These are phyloP conservation scores for Apiospora arundinis DNA, from an alignment of 2,329 filamentous ascomycete genomes.

Conservation along the genomic window DNA sequence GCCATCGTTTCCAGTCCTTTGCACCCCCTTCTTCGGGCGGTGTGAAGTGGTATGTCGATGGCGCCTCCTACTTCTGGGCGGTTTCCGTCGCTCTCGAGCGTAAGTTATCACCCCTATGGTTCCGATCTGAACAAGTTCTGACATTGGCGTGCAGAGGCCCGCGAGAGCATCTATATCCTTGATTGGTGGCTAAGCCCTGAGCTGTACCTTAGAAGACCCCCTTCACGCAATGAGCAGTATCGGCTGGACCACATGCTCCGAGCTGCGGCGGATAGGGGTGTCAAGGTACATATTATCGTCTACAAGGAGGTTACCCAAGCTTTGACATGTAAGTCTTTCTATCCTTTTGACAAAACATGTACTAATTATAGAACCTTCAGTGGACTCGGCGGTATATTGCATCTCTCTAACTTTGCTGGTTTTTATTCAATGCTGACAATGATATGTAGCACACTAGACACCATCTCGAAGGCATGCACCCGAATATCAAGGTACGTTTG, in stretches of 20 bases:
- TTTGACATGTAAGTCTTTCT: conserved; percentile 70
- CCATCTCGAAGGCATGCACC: conserved; percentile 75
- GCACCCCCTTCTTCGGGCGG: conserved; percentile 75
- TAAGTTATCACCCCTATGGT: conserved; percentile 36
- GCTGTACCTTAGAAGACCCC: conserved; percentile 83
- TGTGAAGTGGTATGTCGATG: conserved; percentile 89
- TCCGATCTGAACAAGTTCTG: not conserved
- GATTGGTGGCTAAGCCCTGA: conserved; percentile 94
- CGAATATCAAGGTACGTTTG: conserved; percentile 67
- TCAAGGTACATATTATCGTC: conserved; percentile 84
- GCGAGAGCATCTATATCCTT: conserved; percentile 81
- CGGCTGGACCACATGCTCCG: conserved; percentile 83
- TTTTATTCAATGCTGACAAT: not conserved
- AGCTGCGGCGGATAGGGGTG: conserved; percentile 82
- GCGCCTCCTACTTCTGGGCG: conserved; percentile 84
- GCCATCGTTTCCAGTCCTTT: conserved; percentile 70
- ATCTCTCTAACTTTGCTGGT: no score
- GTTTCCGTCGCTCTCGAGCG: conserved; percentile 79
- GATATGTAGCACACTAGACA: conserved; percentile 74
- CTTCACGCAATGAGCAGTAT: conserved; percentile 81
- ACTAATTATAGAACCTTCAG: conserved; percentile 28
- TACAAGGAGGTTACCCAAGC: conserved; percentile 91
- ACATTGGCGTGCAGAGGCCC: conserved; percentile 58
- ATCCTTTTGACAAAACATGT: conserved; percentile 43
- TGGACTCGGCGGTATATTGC: conserved; percentile 53